These are phyloP conservation scores for Eustoma russellianum DNA, from an alignment of 257 asterid genomes.

Conservation along the genomic window DNA sequence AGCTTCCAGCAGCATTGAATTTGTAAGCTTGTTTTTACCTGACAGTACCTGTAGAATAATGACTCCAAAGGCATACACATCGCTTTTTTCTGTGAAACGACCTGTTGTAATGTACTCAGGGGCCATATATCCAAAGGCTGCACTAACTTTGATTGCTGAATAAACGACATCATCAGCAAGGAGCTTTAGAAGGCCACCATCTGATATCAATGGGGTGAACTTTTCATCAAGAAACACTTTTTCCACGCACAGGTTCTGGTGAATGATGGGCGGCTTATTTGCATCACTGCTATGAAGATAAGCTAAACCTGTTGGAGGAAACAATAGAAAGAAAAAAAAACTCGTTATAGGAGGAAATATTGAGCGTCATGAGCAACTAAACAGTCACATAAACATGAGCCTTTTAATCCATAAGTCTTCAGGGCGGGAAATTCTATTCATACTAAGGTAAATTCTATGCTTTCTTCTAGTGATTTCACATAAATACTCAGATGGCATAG, in stretches of 20 bases:
- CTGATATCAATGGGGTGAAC: conserved; percentile 60
- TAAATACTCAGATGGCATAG: no score
- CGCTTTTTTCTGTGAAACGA: conserved; percentile 90
- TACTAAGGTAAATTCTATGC: no score
- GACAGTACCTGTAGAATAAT: conserved; percentile 76
- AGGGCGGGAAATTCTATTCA: no score
- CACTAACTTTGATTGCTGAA: conserved; percentile 93
- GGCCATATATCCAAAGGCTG: conserved; percentile 93
- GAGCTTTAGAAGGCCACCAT: conserved; percentile 74
- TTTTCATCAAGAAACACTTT: conserved; percentile 56
- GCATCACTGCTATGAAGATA: conserved; percentile 59
- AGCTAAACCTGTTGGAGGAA: conserved; percentile 41
- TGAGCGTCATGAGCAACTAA: no score
- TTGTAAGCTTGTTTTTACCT: conserved; percentile 47
- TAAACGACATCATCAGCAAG: conserved; percentile 87
- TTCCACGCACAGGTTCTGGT: conserved; percentile 80
- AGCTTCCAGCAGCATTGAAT: conserved; percentile 46
- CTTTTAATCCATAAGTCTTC: no score
- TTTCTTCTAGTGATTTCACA: no score
- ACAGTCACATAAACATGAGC: no score
- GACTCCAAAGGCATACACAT: conserved; percentile 91
- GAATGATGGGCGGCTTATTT: conserved; percentile 64
- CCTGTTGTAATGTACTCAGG: conserved; percentile 94
- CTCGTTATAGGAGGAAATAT: no score
- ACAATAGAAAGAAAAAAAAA: no score